Evolutionary conservation across 768 basidiomycete genomes (phyloP), one percentile per base, ranked within the genome.

Genomic region (Lepiota brunneoincarnata): DNA sequence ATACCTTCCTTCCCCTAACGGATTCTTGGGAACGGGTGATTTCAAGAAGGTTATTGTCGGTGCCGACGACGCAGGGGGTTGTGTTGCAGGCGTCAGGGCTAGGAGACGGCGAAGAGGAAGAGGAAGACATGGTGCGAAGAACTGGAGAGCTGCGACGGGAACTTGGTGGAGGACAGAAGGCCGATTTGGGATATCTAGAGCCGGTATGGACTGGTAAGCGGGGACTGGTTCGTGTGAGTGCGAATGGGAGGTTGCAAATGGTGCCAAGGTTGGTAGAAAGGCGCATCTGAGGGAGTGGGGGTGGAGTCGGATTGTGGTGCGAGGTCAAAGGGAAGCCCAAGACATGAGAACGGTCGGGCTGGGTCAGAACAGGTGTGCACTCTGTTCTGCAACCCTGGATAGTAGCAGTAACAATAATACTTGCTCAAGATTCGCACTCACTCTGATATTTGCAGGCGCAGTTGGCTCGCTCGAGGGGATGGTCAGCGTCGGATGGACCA

Each of bases 1-100:
- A 64, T 79, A 84, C 20, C 72, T 74, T 6, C 85, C 87, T 56
- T 87, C 81, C 1, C 88, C 86, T 0, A 89, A 69, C 23, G 84
- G 84, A 63, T 89, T 88, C 40, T 69, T 66, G 5, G 87, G 83
- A 21, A 86, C 63, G 17, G 81, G 75, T 0, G 87, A 86, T 40
- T 80, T 59, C 2, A 76, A 64, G 65, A 86, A 86, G 7, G 63
- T 67, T 40, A 66, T 62, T 51, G 61, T 56, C 7, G 57, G 57
- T 31, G 50, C 39, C 4, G 49, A 48, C 12, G 55, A 57, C 17
- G 49, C 37, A 34, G 59, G 34, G 31, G 39, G 38, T 10, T 56
- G 43, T 45, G 53, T 50, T 26, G 43, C 48, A 24, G 58, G 54
- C 49, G 58, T 44, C 11, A 59, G 31, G 4, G 56, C 57, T 17